phyloP scores from a whole-genome alignment of 1,284 basidiomycete species.

The Pseudozyma sp. region DNA sequence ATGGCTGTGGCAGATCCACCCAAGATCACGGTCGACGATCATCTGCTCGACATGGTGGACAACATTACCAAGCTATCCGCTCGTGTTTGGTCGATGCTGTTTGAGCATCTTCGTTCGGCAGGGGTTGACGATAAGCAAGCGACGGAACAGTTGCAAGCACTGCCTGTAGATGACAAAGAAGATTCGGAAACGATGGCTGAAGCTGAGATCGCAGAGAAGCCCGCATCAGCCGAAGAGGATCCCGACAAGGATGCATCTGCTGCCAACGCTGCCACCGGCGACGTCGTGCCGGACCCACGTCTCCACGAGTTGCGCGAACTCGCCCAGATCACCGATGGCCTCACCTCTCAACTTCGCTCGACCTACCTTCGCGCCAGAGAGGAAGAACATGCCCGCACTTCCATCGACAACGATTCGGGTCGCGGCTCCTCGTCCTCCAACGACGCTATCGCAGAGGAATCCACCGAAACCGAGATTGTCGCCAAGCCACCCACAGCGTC shows the following conservation, averaged over 20 bases:
- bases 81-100: slow-evolving; percentile 57
- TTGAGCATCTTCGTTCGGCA: slow-evolving; percentile 45
- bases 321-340: slow-evolving; percentile 35
- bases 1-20: slow-evolving; percentile 19
- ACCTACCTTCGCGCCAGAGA: slow-evolving; percentile 43
- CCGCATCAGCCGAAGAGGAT: slow-evolving; percentile 1
- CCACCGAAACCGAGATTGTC: neutral
- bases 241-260: slow-evolving; percentile 11
- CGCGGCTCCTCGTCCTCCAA: neutral
- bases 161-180: slow-evolving; percentile 7
- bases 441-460: neutral
- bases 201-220: neutral
- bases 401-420: slow-evolving; percentile 9
- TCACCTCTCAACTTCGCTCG: slow-evolving; percentile 43
- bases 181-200: neutral
- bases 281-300: slow-evolving; percentile 2
- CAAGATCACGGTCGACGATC: slow-evolving; percentile 49
- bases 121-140: slow-evolving; percentile 20
- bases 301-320: slow-evolving; percentile 33
- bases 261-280: neutral
- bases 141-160: slow-evolving; percentile 4
- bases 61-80: slow-evolving; percentile 58
- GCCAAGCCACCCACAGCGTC: neutral
- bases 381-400: slow-evolving; percentile 29
- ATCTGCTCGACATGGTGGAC: slow-evolving; percentile 54